Base-by-base conservation (phyloP, 2,329 filamentous ascomycete species). In the Hypoxylon rubiginosum region DNA sequence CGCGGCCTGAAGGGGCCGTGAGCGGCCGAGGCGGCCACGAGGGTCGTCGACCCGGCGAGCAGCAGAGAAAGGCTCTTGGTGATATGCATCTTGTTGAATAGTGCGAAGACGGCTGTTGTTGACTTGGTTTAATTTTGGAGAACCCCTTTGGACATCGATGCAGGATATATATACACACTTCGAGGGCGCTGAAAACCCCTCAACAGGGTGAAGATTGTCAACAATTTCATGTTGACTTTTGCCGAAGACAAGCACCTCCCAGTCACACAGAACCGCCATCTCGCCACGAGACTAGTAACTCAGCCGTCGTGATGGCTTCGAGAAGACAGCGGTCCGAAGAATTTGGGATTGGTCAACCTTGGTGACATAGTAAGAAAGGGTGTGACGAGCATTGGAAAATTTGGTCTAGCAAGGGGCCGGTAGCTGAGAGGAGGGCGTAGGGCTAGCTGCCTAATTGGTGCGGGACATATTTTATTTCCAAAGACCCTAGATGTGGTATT, bases 391-490 rank as follows among this genome's bases (percentile, higher is more conserved):
- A 46, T 59, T 26, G 57, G 21, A 43, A 6, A 4, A 5, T 53
- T 19, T 21, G 11, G 21, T 57, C 54, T 62, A 68, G 58, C 60
- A 66, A 68, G 66, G 54, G 46, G 51, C 28, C 13, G n/a, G 39
- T 34, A 61, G 66, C 66, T 68, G 66, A 68, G 58, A 57, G 30
- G 46, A 50, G 58, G 48, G 52, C 57, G 60, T 52, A 56, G 61
- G 66, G 66, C 66, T 66, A 39, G 9, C 24, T 39, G 26, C 39
- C 52, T 63, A 39, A 63, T 66, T 68, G 63, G 63, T 55, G 28
- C 62, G 66, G 62, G 4, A 60, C 55, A 68, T 66, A 53, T 59
- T 68, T 45, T 68, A 68, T 55, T 59, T 32, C 63, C 66, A 68
- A 62, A 46, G 53, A 11, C 51, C 24, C 34, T 43, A 24, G 36